phyloP scores from a whole-genome alignment of 257 asterid species.

The Buddleja alternifolia region DNA sequence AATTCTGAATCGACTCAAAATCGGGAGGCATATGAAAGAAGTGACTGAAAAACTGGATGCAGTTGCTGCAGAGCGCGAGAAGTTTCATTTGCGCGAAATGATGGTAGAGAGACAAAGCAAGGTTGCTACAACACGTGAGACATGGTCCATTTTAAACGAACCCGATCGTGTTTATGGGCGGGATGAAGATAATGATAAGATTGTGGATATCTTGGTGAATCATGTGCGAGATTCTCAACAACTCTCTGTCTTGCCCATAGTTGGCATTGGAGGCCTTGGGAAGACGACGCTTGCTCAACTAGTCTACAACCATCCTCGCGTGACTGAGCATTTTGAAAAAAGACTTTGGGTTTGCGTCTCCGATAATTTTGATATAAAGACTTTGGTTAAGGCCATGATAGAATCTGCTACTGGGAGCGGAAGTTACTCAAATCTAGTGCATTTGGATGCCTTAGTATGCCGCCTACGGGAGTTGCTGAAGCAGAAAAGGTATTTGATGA shows the following conservation, averaged over 20 bases:
- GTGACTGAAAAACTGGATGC: constrained; percentile 24
- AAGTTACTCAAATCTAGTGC: neutral
- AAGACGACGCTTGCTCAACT: constrained; percentile 33
- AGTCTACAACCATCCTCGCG: constrained; percentile 23
- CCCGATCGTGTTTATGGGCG: constrained; percentile 29
- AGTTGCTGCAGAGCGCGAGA: constrained; percentile 29
- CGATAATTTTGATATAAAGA: constrained; percentile 32
- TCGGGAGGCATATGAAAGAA: constrained; percentile 30
- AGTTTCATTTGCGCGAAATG: constrained; percentile 29
- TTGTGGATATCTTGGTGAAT: constrained; percentile 33
- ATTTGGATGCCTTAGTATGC: constrained; percentile 28
- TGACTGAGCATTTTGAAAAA: constrained; percentile 21
- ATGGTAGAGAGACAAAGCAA: neutral
- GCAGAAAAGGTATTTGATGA: constrained; percentile 33
- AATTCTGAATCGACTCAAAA: constrained; percentile 20
- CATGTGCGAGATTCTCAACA: constrained; percentile 1
- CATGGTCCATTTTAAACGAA: constrained; percentile 31
- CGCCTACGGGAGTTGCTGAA: constrained; percentile 26
- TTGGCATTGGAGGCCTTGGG: constrained; percentile 37
- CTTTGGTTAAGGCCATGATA: constrained; percentile 31
- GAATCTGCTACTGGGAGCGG: constrained; percentile 23
- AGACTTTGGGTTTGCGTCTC: constrained; percentile 43
- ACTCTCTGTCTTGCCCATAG: constrained; percentile 27
- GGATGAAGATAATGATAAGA: constrained; percentile 30
- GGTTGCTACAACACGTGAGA: constrained; percentile 28